Evolutionary conservation across 441 rosid species (phyloP), one percentile per base, ranked within the genome.

Genomic region (Bruguiera hainesii): DNA sequence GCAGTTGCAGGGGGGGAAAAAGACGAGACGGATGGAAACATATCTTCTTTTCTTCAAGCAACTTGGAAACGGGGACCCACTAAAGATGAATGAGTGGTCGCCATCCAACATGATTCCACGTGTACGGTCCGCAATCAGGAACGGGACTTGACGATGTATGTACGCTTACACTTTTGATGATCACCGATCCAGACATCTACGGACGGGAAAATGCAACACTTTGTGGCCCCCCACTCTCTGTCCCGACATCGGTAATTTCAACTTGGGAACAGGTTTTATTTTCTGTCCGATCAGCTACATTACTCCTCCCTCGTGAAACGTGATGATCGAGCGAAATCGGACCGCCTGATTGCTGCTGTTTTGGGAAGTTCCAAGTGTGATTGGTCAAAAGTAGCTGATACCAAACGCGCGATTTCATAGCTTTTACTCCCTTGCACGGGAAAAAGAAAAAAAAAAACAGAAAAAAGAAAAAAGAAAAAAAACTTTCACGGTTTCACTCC

Each of bases 41-140:
- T 25, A 63, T 65, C 61, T 25, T 65, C 31, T 37, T 37, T 28
- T 28, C 10, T 11, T n/a, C 26, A 51, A 61, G 67, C 73, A 51
- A 46, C 79, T 60, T 55, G 8, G 9, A 2, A 5, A 19, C 59
- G 50, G 75, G 83, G 80, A 5, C 67, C 80, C 70, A 50, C 1
- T 0, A 29, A 13, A 4, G 31, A 28, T 55, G 42, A 16, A 5
- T 28, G 75, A 74, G 56, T 31, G 78, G 82, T 79, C 79, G 13
- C 49, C 10, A 56, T 77, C 76, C 55, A 35, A 39, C 35, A 1
- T 1, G 19, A 1, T 52, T 76, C 79, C 83, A 79, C 80, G 79
- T 63, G 84, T 77, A 76, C 78, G 82, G 76, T 20, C 15, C 29
- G 29, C 28, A 65, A 52, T 29, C 25, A 55, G 30, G 35, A 4